A percentile compares a stretch with the other conserved stretches of the same genome.
Evolutionary conservation across 2,329 filamentous ascomycete species (phyloP).

Genomic region (Alternaria brassicae): DNA sequence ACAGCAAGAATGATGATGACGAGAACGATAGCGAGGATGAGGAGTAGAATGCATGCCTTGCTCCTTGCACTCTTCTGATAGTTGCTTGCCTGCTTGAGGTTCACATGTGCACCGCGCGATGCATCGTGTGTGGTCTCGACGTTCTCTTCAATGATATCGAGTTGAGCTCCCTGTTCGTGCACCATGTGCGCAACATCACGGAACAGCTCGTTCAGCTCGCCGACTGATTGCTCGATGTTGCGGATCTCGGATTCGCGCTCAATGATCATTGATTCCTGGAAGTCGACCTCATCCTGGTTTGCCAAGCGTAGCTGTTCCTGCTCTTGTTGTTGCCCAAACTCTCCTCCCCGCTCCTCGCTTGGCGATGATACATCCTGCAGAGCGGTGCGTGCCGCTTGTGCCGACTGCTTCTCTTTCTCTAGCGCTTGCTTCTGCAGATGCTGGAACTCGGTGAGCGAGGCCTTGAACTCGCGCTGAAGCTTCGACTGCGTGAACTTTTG

Average conservation of each 20-base stretch:
- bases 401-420: slow-evolving; percentile 89
- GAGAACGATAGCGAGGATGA: slow-evolving; percentile 88
- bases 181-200: slow-evolving; percentile 98
- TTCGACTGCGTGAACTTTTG: slow-evolving; percentile 98
- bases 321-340: slow-evolving; percentile 61
- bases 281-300: slow-evolving; percentile 93
- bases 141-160: slow-evolving; percentile 88
- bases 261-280: slow-evolving; percentile 93
- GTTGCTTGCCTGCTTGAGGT: slow-evolving; percentile 82
- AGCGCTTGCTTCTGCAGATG: slow-evolving; percentile 86
- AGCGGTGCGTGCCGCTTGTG: slow-evolving; percentile 81
- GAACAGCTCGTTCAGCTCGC: slow-evolving; percentile 95
- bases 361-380: slow-evolving; percentile 65
- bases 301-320: slow-evolving; percentile 79
- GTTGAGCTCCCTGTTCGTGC: slow-evolving; percentile 85
- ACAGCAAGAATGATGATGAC: slow-evolving; percentile 89
- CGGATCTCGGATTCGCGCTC: slow-evolving; percentile 97
- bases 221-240: slow-evolving; percentile 95
- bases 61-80: slow-evolving; percentile 96
- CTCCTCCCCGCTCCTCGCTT: slow-evolving; percentile 51
- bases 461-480: slow-evolving; percentile 89
- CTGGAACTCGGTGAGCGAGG: slow-evolving; percentile 89
- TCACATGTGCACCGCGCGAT: slow-evolving; percentile 82
- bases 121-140: slow-evolving; percentile 83
- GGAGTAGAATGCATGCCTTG: slow-evolving; percentile 89